Conservation (phyloP, 2,329 filamentous ascomycete genomes). For the Neonectria punicea region DNA sequence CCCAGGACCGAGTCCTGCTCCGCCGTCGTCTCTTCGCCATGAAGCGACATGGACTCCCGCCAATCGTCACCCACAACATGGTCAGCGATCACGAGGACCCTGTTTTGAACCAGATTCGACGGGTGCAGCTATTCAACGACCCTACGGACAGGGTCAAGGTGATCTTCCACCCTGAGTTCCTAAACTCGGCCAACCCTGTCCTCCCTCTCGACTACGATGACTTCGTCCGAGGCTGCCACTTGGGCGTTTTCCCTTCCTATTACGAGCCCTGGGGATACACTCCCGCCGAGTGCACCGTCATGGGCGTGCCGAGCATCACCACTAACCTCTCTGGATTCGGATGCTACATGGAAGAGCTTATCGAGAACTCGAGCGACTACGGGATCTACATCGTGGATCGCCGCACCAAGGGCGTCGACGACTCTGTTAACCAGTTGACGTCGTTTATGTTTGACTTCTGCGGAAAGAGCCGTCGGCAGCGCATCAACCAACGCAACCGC, state of each 20-base stretch:
- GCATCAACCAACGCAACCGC: constrained; percentile 98
- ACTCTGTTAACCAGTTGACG: constrained; percentile 94
- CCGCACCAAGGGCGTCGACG: constrained; percentile 93
- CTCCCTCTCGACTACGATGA: constrained; percentile 97
- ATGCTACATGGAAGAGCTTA: constrained; percentile 99
- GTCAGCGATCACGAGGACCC: constrained; percentile 92
- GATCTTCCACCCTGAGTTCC: constrained; percentile 97
- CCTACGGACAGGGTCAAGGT: constrained; percentile 95
- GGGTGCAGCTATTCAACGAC: constrained; percentile 97
- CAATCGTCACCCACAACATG: constrained; percentile 99
- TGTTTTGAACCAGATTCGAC: constrained; percentile 93
- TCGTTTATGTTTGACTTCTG: constrained; percentile 92
- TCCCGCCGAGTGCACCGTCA: constrained; percentile 96
- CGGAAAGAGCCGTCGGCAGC: constrained; percentile 91
- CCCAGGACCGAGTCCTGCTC: constrained; percentile 91
- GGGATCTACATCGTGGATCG: constrained; percentile 99
- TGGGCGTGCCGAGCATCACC: constrained; percentile 98
- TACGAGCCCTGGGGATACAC: constrained; percentile 99
- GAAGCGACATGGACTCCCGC: constrained; percentile 90
- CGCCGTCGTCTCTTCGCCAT: constrained; percentile 94
- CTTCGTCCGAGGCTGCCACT: constrained; percentile 95
- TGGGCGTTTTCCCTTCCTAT: constrained; percentile 96
- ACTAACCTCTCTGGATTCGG: constrained; percentile 98
- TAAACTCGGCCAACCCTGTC: constrained; percentile 95
- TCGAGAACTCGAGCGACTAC: constrained; percentile 97